These are phyloP conservation scores for Cadophora luteo-olivacea DNA, from an alignment of 2,329 filamentous ascomycete species.

Conservation along the genomic window DNA sequence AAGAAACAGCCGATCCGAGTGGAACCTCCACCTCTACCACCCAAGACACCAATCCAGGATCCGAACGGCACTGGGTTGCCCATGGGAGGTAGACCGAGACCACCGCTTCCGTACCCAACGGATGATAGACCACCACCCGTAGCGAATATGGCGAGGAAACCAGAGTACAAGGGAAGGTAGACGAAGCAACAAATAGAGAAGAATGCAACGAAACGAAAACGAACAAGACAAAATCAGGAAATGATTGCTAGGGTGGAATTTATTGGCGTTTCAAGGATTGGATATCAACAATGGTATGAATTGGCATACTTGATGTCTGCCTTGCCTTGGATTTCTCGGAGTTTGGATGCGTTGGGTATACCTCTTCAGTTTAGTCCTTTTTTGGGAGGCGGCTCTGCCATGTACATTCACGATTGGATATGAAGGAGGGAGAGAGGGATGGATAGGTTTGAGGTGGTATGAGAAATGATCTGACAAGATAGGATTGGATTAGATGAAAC, in stretches of 20 bases:
- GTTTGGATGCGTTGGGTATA: conserved; percentile 14
- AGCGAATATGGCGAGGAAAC: conserved; percentile 87
- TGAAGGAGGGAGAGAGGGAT: not conserved
- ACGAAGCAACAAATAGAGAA: not conserved
- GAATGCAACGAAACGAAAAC: not conserved
- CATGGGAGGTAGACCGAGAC: conserved; percentile 34
- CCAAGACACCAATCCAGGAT: conserved; percentile 76
- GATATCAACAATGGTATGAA: not conserved
- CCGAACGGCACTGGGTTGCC: conserved; percentile 41
- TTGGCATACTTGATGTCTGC: not conserved
- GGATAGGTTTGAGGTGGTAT: not conserved
- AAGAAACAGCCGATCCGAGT: conserved; percentile 39
- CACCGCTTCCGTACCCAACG: conserved; percentile 71
- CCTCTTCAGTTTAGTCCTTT: conserved; percentile 10
- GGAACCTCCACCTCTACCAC: conserved; percentile 74
- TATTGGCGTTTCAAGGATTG: not conserved
- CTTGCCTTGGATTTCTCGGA: not conserved
- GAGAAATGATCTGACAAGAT: not conserved
- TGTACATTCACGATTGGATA: conserved; percentile 2
- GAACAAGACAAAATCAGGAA: not conserved
- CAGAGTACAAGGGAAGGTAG: conserved; percentile 48
- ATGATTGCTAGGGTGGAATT: not conserved
- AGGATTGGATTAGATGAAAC: not conserved
- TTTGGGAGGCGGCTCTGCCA: not conserved
- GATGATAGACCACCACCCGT: conserved; percentile 81